These are phyloP conservation scores for Chrysoporthe deuterocubensis DNA, from an alignment of 2,329 filamentous ascomycete species.

Conservation along the genomic window DNA sequence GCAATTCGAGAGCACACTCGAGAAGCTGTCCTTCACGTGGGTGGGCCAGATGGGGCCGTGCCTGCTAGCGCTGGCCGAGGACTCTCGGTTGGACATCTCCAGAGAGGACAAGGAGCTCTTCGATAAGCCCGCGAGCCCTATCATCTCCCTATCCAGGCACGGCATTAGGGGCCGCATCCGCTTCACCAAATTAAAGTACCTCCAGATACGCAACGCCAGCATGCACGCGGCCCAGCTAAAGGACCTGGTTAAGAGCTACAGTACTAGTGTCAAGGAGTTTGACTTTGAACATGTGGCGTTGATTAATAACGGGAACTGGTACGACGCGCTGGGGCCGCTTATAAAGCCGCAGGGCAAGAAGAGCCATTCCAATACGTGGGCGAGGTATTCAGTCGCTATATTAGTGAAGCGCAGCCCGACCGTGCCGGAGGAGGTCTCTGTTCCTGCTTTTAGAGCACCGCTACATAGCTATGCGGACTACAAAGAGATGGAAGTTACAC, in stretches of 20 bases:
- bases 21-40: constrained; percentile 79
- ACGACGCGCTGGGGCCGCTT: constrained; percentile 78
- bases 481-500: constrained; percentile 27
- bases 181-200: constrained; percentile 69
- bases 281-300: constrained; percentile 79
- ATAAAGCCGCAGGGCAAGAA: constrained; percentile 43
- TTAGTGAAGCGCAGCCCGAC: constrained; percentile 5
- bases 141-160: constrained; percentile 62
- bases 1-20: constrained; percentile 66
- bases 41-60: constrained; percentile 72
- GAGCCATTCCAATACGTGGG: constrained; percentile 44
- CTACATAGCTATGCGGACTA: constrained; percentile 16
- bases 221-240: constrained; percentile 74
- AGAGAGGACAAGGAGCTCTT: constrained; percentile 61
- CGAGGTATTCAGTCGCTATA: constrained; percentile 42
- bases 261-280: constrained; percentile 72
- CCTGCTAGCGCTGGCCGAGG: constrained; percentile 70
- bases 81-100: constrained; percentile 68
- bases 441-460: background rate
- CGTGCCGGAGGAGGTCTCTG: constrained; percentile 4
- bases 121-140: constrained; percentile 66
- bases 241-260: constrained; percentile 69
- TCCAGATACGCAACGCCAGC: constrained; percentile 80
- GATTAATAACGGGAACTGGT: constrained; percentile 72
- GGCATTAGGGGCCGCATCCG: constrained; percentile 57